Conservation (phyloP, 495 filamentous ascomycete species). For the Hypomontagnella submonticulosa region DNA sequence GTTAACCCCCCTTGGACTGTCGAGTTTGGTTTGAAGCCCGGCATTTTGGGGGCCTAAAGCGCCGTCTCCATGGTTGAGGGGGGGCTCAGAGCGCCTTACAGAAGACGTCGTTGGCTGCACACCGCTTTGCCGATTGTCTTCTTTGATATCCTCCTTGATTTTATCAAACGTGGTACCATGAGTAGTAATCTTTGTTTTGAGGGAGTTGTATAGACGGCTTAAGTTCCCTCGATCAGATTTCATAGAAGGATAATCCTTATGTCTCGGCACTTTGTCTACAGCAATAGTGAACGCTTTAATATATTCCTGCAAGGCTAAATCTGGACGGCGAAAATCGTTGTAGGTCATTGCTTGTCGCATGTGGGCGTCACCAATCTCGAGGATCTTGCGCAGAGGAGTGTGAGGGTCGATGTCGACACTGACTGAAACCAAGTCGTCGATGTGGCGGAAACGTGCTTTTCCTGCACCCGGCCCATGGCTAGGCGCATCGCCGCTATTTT, state of each 20-base stretch:
- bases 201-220: slow-evolving; percentile 60
- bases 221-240: slow-evolving; percentile 55
- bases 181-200: slow-evolving; percentile 60
- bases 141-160: slow-evolving; percentile 74
- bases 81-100: slow-evolving; percentile 9
- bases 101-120: slow-evolving; percentile 49
- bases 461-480: slow-evolving; percentile 27
- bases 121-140: slow-evolving; percentile 70
- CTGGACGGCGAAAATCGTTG: slow-evolving; percentile 63
- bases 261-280: slow-evolving; percentile 75
- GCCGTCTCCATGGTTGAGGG: slow-evolving; percentile 14
- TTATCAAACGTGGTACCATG: slow-evolving; percentile 59
- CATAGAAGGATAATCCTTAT: slow-evolving; percentile 71
- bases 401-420: slow-evolving; percentile 56
- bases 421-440: slow-evolving; percentile 74
- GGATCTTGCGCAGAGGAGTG: slow-evolving; percentile 59
- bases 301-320: slow-evolving; percentile 72
- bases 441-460: slow-evolving; percentile 70
- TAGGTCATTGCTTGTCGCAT: slow-evolving; percentile 63
- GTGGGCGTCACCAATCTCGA: slow-evolving; percentile 60
- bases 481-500: background rate
- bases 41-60: slow-evolving; percentile 12
- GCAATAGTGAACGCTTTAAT: slow-evolving; percentile 81
- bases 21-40: background rate
- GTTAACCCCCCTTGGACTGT: background rate